phyloP scores from a whole-genome alignment of 2,329 filamentous ascomycete genomes.

The Aspergillus persii region DNA sequence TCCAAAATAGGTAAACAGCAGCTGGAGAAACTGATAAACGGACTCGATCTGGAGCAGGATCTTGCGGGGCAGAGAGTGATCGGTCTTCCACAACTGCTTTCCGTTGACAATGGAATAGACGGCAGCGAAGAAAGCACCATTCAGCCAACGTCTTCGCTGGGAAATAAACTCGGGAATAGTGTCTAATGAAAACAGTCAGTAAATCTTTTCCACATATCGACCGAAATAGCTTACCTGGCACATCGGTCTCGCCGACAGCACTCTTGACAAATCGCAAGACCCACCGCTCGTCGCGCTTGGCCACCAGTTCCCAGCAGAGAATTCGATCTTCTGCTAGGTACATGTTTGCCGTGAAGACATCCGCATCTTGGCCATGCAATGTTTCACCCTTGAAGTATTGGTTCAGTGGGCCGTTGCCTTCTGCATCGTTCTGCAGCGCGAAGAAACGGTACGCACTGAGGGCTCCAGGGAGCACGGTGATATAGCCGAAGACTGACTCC shows the following conservation, averaged over 20 bases:
- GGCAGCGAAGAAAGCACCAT: constrained; percentile 97
- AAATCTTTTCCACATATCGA: not conserved
- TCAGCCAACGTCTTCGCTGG: constrained; percentile 93
- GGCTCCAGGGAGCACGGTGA: constrained; percentile 92
- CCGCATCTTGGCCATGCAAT: constrained; percentile 89
- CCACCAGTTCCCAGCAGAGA: constrained; percentile 95
- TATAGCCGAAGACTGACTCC: constrained; percentile 97
- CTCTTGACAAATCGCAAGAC: constrained; percentile 97
- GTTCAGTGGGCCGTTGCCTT: constrained; percentile 88
- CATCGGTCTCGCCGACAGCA: constrained; percentile 95
- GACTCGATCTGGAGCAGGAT: constrained; percentile 92
- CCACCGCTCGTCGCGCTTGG: constrained; percentile 92
- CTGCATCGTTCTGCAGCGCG: constrained; percentile 93
- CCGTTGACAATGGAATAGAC: constrained; percentile 97
- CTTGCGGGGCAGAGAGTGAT: constrained; percentile 87
- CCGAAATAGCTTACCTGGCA: constrained; percentile 64
- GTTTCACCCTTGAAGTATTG: constrained; percentile 99
- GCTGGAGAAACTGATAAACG: constrained; percentile 86
- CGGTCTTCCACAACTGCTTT: constrained; percentile 86
- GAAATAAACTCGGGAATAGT: constrained; percentile 95
- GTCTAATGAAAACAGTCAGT: constrained; percentile 54
- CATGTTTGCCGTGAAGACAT: constrained; percentile 99
- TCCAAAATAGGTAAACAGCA: constrained; percentile 96
- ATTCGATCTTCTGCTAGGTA: constrained; percentile 98
- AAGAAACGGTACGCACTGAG: constrained; percentile 95